Conservation (phyloP, 495 filamentous ascomycete genomes). For the Podospora tetraspora region DNA sequence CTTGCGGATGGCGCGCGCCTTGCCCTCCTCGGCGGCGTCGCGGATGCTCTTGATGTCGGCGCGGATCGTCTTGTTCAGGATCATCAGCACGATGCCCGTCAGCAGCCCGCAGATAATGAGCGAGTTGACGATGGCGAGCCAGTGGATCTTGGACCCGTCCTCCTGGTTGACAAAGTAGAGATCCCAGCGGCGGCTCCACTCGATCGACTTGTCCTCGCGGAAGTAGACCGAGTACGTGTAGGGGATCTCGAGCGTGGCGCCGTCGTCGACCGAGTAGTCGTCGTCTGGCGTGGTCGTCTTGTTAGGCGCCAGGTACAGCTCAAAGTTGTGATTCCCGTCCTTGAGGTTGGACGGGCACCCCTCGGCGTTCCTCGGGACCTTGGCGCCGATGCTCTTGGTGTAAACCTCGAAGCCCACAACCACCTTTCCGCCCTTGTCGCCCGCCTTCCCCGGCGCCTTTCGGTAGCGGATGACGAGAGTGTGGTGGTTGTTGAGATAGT, state of each 20-base stretch:
- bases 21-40: constrained; percentile 66
- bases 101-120: constrained; percentile 78
- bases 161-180: constrained; percentile 90
- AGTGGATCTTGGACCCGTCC: constrained; percentile 79
- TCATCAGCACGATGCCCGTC: constrained; percentile 78
- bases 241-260: constrained; percentile 68
- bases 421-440: constrained; percentile 68
- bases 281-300: constrained; percentile 39
- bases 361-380: constrained; percentile 48
- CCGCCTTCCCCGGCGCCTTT: constrained; percentile 61
- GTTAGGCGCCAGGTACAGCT: constrained; percentile 62
- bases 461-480: constrained; percentile 84
- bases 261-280: constrained; percentile 53
- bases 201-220: constrained; percentile 73
- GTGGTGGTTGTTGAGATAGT: constrained; percentile 87
- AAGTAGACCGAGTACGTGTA: constrained; percentile 94
- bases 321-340: constrained; percentile 56
- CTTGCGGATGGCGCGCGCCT: constrained; percentile 45
- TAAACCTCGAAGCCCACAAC: constrained; percentile 93
- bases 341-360: constrained; percentile 66
- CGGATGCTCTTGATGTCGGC: constrained; percentile 70
- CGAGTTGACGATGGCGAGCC: constrained; percentile 90
- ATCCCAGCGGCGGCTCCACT: constrained; percentile 88
- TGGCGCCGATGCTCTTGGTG: constrained; percentile 71
- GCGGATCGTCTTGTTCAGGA: constrained; percentile 75